Conservation (phyloP, 176 grass and related monocot genomes). For the Urochloa ruziziensis region DNA sequence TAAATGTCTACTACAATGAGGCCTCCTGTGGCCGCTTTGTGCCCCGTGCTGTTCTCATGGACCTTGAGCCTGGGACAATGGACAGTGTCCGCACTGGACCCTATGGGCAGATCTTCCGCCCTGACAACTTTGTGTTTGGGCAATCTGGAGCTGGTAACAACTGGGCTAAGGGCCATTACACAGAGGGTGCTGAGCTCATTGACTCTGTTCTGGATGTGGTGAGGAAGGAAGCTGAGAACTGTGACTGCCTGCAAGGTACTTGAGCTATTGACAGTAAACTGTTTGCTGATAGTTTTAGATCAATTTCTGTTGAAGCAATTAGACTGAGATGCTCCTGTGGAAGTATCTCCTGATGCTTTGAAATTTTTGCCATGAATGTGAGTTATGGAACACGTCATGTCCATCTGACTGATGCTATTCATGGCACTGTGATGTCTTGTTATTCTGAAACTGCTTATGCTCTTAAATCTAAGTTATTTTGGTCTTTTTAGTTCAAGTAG, state of each 20-base stretch:
- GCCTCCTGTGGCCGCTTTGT: slow-evolving; percentile 68
- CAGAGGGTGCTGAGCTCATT: slow-evolving; percentile 77
- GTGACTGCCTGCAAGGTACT: slow-evolving; percentile 82
- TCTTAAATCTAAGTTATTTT: neutral
- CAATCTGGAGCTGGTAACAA: slow-evolving; percentile 80
- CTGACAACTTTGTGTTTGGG: slow-evolving; percentile 74
- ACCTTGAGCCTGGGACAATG: slow-evolving; percentile 84
- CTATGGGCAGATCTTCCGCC: slow-evolving; percentile 71
- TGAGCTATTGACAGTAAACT: neutral
- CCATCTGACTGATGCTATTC: neutral
- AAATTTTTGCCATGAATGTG: neutral
- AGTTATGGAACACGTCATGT: neutral
- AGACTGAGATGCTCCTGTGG: neutral
- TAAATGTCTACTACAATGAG: slow-evolving; percentile 85
- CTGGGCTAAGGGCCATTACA: slow-evolving; percentile 71
- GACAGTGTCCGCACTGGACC: slow-evolving; percentile 70
- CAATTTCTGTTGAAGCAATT: neutral
- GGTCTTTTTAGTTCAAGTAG: neutral
- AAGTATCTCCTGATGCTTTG: neutral
- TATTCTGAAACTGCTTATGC: neutral
- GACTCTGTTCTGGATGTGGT: slow-evolving; percentile 74
- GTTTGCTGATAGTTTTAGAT: neutral
- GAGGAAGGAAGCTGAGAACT: slow-evolving; percentile 80
- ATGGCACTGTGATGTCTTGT: neutral
- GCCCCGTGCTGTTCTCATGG: slow-evolving; percentile 75